Percentiles rank a stretch among this genome's conserved stretches.
Conservation (phyloP, 495 filamentous ascomycete species). For the Elasticomyces elasticus region DNA sequence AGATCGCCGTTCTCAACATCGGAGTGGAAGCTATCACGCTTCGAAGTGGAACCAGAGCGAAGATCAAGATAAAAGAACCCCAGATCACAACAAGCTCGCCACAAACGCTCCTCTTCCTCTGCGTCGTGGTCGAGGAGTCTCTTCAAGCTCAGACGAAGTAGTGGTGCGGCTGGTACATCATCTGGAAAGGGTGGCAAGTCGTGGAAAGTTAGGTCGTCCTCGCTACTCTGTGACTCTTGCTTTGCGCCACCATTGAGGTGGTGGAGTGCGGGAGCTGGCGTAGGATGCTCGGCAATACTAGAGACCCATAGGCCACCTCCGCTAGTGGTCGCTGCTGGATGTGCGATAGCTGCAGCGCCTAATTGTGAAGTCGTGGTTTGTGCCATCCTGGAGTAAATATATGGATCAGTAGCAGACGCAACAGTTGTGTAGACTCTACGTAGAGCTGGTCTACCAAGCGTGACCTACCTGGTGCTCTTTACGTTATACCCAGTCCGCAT, state of each 20-base stretch:
- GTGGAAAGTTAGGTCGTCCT: background rate
- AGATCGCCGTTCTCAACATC: background rate
- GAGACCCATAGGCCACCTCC: too few species aligned
- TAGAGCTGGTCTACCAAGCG: too few species aligned
- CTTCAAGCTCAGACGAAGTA: constrained; percentile 8
- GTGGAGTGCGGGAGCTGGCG: background rate
- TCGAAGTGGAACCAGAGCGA: background rate
- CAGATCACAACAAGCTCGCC: constrained; percentile 8
- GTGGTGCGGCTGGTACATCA: constrained; percentile 16
- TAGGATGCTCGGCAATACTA: background rate
- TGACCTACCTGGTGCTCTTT: too few species aligned
- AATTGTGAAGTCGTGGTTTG: background rate
- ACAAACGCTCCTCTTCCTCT: background rate
- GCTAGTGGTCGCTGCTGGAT: too few species aligned
- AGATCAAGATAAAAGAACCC: constrained; percentile 21
- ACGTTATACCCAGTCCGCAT: too few species aligned
- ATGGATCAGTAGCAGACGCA: too few species aligned
- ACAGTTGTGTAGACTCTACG: too few species aligned
- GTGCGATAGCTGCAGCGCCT: background rate
- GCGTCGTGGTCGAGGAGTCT: constrained; percentile 3
- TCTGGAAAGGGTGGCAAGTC: constrained; percentile 14
- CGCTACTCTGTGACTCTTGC: background rate
- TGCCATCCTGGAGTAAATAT: too few species aligned
- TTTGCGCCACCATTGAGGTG: background rate
- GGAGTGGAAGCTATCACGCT: background rate